Conservation (phyloP, 2,329 filamentous ascomycete genomes). For the Pseudogymnoascus sp. region DNA sequence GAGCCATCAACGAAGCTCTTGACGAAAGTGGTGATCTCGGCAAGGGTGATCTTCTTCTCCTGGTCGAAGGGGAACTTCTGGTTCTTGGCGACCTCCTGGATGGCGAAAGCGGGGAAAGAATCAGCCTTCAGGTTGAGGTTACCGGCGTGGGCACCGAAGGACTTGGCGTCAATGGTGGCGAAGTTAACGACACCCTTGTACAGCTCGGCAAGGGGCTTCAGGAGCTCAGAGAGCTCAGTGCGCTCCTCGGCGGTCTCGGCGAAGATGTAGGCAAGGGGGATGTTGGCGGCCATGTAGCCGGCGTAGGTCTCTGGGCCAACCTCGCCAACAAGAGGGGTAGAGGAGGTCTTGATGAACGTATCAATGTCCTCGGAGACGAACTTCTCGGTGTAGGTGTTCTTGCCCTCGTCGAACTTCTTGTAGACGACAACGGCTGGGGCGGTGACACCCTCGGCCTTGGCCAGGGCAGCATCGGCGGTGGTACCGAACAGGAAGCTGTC, state of each 20-base stretch:
- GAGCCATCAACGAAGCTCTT: slow-evolving; percentile 79
- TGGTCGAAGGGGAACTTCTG: slow-evolving; percentile 94
- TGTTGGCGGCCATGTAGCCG: slow-evolving; percentile 83
- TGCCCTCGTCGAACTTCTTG: slow-evolving; percentile 97
- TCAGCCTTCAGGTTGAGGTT: slow-evolving; percentile 96
- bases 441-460: slow-evolving; percentile 83
- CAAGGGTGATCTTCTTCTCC: slow-evolving; percentile 65
- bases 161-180: slow-evolving; percentile 89
- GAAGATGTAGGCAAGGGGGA: slow-evolving; percentile 97
- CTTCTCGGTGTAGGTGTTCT: slow-evolving; percentile 71
- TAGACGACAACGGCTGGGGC: slow-evolving; percentile 85
- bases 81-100: slow-evolving; percentile 93
- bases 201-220: slow-evolving; percentile 84
- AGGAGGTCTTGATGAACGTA: slow-evolving; percentile 73
- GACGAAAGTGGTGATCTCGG: slow-evolving; percentile 69
- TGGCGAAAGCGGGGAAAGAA: slow-evolving; percentile 95
- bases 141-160: slow-evolving; percentile 86
- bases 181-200: slow-evolving; percentile 95
- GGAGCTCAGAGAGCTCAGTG: slow-evolving; percentile 60
- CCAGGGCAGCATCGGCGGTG: slow-evolving; percentile 71
- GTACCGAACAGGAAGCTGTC: slow-evolving; percentile 91
- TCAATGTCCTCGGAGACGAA: slow-evolving; percentile 75
- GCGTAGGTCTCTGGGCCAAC: slow-evolving; percentile 95
- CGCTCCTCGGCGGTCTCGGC: slow-evolving; percentile 88
- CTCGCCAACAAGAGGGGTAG: slow-evolving; percentile 88